Percentiles rank a stretch among this genome's conserved stretches.
Conservation (phyloP, 2,329 filamentous ascomycete genomes). For the Clarireedia sp. region DNA sequence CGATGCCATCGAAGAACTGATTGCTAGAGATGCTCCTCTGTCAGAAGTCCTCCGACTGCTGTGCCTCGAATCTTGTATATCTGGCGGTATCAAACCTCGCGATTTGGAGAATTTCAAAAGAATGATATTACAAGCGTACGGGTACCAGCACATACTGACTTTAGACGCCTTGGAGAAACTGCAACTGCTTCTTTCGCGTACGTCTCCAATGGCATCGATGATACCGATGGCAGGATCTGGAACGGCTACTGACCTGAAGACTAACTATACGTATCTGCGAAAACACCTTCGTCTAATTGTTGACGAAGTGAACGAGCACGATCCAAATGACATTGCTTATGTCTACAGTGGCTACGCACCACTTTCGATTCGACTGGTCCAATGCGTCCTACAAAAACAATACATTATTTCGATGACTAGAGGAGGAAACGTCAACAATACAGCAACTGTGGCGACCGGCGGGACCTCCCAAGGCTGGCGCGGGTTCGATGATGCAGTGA, state of each 20-base stretch:
- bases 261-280: constrained; percentile 83
- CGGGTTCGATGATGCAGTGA: constrained; percentile 86
- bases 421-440: constrained; percentile 46
- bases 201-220: constrained; percentile 71
- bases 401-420: constrained; percentile 65
- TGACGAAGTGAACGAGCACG: constrained; percentile 92
- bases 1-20: constrained; percentile 88
- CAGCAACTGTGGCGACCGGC: constrained; percentile 38
- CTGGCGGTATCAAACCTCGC: constrained; percentile 77
- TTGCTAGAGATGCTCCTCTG: constrained; percentile 75
- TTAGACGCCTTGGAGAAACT: constrained; percentile 83
- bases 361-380: constrained; percentile 80
- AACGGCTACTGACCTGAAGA: constrained; percentile 56
- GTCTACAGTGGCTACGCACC: constrained; percentile 97
- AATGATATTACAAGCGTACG: constrained; percentile 84
- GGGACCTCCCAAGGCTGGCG: constrained; percentile 74
- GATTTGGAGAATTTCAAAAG: constrained; percentile 87
- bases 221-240: constrained; percentile 63
- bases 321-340: constrained; percentile 93
- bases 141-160: constrained; percentile 88
- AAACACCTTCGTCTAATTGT: constrained; percentile 84
- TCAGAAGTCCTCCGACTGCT: constrained; percentile 75
- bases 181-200: constrained; percentile 71
- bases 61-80: constrained; percentile 85
- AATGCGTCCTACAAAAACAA: constrained; percentile 87